These are phyloP conservation scores for Avena insularis DNA, from an alignment of 176 grass and related monocot species.

Conservation along the genomic window DNA sequence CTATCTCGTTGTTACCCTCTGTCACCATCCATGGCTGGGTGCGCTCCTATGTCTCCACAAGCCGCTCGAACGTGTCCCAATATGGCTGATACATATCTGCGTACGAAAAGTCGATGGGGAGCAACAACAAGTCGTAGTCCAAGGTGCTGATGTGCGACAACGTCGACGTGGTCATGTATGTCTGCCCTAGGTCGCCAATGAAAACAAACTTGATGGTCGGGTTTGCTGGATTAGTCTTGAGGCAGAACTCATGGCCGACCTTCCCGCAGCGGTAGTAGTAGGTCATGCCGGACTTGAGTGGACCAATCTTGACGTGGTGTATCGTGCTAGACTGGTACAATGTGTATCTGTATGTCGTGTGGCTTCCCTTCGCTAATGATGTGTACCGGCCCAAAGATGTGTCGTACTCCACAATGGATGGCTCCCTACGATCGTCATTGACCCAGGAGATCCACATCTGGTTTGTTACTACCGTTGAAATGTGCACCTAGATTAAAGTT, in stretches of 20 bases:
- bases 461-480: slow-evolving; percentile 47
- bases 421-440: slow-evolving; percentile 44
- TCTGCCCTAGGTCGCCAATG: slow-evolving; percentile 73
- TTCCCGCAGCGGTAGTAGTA: slow-evolving; percentile 86
- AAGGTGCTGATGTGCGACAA: slow-evolving; percentile 52
- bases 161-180: slow-evolving; percentile 76
- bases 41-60: slow-evolving; percentile 70
- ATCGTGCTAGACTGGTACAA: slow-evolving; percentile 78
- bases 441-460: slow-evolving; percentile 70
- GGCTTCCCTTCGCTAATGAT: slow-evolving; percentile 38
- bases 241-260: slow-evolving; percentile 54
- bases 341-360: slow-evolving; percentile 58
- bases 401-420: slow-evolving; percentile 63
- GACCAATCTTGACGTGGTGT: slow-evolving; percentile 70
- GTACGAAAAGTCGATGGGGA: slow-evolving; percentile 83
- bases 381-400: slow-evolving; percentile 41
- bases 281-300: slow-evolving; percentile 54
- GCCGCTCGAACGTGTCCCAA: slow-evolving; percentile 87
- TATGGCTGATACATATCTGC: slow-evolving; percentile 67
- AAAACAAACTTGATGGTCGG: slow-evolving; percentile 65
- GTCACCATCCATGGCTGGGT: slow-evolving; percentile 85
- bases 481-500: slow-evolving; percentile 47
- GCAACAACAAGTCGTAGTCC: slow-evolving; percentile 75
- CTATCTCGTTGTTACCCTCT: slow-evolving; percentile 78
- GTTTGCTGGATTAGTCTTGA: slow-evolving; percentile 63